These are phyloP conservation scores for Scolecobasidium constrictum DNA, from an alignment of 2,329 filamentous ascomycete genomes.

Conservation along the genomic window DNA sequence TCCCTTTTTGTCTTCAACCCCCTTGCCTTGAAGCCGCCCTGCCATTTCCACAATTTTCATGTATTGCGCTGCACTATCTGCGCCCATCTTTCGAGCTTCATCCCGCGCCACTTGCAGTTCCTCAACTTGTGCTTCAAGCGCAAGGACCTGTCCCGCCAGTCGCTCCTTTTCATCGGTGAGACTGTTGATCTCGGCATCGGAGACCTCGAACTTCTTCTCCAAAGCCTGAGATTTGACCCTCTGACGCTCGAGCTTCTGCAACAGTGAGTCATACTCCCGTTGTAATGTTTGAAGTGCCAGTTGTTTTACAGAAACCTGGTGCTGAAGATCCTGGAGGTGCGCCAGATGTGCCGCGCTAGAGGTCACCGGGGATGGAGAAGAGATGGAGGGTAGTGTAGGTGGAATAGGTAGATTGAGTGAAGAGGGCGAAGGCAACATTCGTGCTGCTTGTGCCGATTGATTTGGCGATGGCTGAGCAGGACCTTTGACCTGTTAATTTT, in stretches of 20 bases:
- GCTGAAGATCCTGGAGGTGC: conserved; percentile 40
- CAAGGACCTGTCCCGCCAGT: conserved; percentile 34
- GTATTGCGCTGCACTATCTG: conserved; percentile 37
- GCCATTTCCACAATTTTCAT: conserved; percentile 41
- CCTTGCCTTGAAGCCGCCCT: conserved; percentile 31
- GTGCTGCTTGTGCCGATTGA: conserved; percentile 4
- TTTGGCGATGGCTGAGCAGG: conserved; percentile 2
- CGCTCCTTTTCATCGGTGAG: conserved; percentile 40
- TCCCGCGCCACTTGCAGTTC: conserved; percentile 38
- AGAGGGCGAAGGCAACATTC: conserved; percentile 17
- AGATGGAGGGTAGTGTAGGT: conserved; percentile 1
- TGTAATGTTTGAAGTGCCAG: conserved; percentile 42
- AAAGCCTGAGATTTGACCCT: conserved; percentile 38
- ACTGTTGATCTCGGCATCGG: conserved; percentile 33
- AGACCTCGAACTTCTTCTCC: conserved; percentile 31
- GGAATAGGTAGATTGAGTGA: conserved; percentile 15
- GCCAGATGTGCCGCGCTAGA: conserved; percentile 21
- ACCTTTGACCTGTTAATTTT: neutral
- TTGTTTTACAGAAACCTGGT: conserved; percentile 43
- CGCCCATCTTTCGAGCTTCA: conserved; percentile 30
- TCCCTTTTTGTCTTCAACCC: conserved; percentile 30
- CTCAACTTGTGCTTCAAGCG: conserved; percentile 38
- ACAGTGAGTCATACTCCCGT: conserved; percentile 41
- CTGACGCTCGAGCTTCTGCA: conserved; percentile 40
- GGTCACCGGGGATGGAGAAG: neutral